Percentiles rank a stretch among this genome's conserved stretches.
phyloP scores from a whole-genome alignment of 306 rosid species.

The Pyrus pyrifolia region DNA sequence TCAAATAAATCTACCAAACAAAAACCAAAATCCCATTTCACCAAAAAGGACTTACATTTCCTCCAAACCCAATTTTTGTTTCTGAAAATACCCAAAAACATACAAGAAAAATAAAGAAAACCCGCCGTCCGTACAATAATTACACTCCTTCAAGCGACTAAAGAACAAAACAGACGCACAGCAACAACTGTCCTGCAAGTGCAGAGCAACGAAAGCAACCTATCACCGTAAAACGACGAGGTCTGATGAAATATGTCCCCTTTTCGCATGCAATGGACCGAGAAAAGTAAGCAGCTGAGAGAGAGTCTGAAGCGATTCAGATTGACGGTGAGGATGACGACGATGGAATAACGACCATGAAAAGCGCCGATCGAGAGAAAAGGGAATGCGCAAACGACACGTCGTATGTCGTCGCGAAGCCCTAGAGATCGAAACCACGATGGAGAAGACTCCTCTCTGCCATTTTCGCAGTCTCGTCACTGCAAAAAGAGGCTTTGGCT shows the following conservation, averaged over 20 bases:
- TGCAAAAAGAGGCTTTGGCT: conserved; percentile 4
- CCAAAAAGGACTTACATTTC: conserved; percentile 1
- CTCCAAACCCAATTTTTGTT: background rate
- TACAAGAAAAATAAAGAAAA: background rate
- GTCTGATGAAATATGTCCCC: background rate
- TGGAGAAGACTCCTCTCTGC: background rate
- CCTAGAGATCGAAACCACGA: conserved; percentile 12
- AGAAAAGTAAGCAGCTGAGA: background rate
- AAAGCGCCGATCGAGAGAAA: background rate
- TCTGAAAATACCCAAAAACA: background rate
- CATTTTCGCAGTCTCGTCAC: background rate
- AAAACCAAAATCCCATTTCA: background rate
- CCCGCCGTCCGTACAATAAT: background rate
- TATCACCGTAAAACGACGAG: background rate
- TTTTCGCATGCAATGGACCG: background rate
- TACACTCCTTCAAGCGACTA: background rate
- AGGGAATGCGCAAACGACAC: background rate
- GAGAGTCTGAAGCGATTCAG: background rate
- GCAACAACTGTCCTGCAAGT: background rate
- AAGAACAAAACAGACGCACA: background rate
- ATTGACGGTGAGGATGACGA: background rate
- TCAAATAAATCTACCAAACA: conserved; percentile 9
- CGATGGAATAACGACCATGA: background rate
- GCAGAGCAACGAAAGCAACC: conserved; percentile 5
- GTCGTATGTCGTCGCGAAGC: conserved; percentile 12